These are phyloP conservation scores for Nyctanthes arbortristis DNA, from an alignment of 257 asterid genomes.

Conservation along the genomic window DNA sequence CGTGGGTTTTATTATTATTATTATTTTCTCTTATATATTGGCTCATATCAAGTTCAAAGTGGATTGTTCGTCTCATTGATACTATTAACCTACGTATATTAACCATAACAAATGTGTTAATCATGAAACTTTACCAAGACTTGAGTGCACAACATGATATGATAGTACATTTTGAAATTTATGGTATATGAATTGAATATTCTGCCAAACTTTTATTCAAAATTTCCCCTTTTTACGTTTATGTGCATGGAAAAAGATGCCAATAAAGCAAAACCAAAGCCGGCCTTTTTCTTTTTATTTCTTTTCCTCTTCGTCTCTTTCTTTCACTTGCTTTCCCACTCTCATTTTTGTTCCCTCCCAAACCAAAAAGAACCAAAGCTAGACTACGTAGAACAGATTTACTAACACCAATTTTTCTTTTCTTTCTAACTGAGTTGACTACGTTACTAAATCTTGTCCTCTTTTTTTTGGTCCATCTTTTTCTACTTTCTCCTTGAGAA, in stretches of 20 bases:
- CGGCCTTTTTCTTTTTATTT: neutral
- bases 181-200: neutral
- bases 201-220: neutral
- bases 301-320: neutral
- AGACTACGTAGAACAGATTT: neutral
- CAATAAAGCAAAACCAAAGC: constrained; percentile 23
- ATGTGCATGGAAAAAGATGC: neutral
- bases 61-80: too few relatives aligned
- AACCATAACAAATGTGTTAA: too few relatives aligned
- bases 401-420: neutral
- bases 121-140: neutral
- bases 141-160: neutral
- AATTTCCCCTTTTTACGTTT: neutral
- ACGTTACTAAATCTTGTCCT: neutral
- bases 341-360: neutral
- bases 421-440: constrained; percentile 6
- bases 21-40: too few relatives aligned
- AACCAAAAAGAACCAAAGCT: neutral
- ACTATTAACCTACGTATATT: too few relatives aligned
- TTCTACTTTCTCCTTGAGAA: neutral
- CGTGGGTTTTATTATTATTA: too few relatives aligned
- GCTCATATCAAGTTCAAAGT: too few relatives aligned
- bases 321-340: neutral
- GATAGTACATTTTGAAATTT: neutral
- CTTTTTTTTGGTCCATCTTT: neutral